Base-by-base conservation (phyloP, 179 eudicot genomes). In the Pouteria campechiana region DNA sequence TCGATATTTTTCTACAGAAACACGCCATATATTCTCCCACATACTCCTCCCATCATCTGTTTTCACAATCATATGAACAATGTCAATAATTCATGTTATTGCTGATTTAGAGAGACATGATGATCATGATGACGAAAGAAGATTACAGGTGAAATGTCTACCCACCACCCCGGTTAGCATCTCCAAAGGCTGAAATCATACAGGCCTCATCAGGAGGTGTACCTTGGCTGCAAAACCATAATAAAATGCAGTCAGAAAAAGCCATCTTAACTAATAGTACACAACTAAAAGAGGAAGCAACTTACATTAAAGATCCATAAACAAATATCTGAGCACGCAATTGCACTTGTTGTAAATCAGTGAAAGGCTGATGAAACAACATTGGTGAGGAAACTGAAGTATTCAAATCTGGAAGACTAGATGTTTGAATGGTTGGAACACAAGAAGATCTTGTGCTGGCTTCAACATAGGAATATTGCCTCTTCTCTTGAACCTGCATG, bases 311-410 rank as follows among this genome's bases (percentile, higher is more conserved):
- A 57, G 96, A 83, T 65, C 99, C 99, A 66, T 87, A 92, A 55
- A 92, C 99, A 73, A 92, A 80, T 37, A 92, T 92, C 70, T 92
- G 99, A 8, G 99, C 96, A 27, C 99, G 85, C 60, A 92, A 57
- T 59, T 92, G 99, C 64, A 92, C 85, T 80, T 92, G 99, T 50
- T 92, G 96, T 48, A 50, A 34, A 60, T 92, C 99, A 6, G 89
- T 73, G 48, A 92, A 88, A 47, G 93, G 79, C 71, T 79, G 99
- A 35, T 67, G 89, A 65, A 63, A 73, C 20, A 61, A 32, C 13
- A 67, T 46, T 5, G 81, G 48, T 21, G 70, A 44, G 36, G 70
- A 41, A 38, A 65, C 73, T 37, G 90, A 76, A 34, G 75, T 48
- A 63, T 78, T 87, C 41, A 87, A 61, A 70, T 83, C 81, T 3